These are phyloP conservation scores for Piper longum DNA, from an alignment of 164 flowering plant genomes.

Conservation along the genomic window DNA sequence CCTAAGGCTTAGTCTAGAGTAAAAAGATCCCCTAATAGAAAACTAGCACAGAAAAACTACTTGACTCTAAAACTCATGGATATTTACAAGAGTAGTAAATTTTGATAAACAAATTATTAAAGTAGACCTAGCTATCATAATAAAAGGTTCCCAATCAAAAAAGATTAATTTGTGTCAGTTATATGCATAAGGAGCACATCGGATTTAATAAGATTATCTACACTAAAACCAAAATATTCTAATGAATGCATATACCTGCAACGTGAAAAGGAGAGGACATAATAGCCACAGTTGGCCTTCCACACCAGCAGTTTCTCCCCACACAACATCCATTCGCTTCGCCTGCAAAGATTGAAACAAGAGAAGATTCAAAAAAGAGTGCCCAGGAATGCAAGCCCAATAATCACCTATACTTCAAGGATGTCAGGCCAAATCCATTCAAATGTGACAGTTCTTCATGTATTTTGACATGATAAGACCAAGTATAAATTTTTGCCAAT, in stretches of 20 bases:
- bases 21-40: no score
- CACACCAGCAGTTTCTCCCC: conserved; percentile 99
- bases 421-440: background rate
- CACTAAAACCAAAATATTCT: background rate
- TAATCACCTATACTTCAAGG: background rate
- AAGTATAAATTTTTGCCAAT: background rate
- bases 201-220: no score
- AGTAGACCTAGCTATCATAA: no score
- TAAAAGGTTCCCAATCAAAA: background rate
- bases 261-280: conserved; percentile 67
- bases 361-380: background rate
- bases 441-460: background rate
- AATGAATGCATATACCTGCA: conserved; percentile 48
- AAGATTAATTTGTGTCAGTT: no score
- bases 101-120: no score
- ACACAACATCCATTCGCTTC: conserved; percentile 95
- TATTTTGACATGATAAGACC: no score
- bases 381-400: background rate
- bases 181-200: no score
- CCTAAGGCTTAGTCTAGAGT: no score
- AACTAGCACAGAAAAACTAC: no score
- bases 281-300: conserved; percentile 80
- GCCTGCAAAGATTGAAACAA: conserved; percentile 41
- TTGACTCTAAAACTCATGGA: no score
- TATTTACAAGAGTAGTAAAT: no score